These are phyloP conservation scores for Xylariaceae sp. DNA, from an alignment of 2,329 filamentous ascomycete genomes.

Conservation along the genomic window DNA sequence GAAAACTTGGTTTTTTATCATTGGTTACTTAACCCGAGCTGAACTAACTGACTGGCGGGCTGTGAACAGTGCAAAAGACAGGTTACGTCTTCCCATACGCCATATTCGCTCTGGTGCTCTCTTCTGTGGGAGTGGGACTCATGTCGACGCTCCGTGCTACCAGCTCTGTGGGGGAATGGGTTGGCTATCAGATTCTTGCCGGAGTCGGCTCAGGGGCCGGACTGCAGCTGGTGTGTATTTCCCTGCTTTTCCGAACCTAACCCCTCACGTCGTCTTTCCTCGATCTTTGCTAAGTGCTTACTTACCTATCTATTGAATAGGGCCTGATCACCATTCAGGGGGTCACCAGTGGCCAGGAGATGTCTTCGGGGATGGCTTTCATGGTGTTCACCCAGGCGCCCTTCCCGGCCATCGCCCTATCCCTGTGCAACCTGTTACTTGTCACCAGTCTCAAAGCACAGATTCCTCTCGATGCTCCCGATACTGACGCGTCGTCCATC, in stretches of 20 bases:
- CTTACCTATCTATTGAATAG: too few relatives aligned
- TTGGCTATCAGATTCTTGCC: conserved; percentile 10
- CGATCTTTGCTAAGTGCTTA: too few relatives aligned
- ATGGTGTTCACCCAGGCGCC: conserved; percentile 11
- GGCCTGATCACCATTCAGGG: not conserved
- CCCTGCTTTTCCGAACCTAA: not conserved
- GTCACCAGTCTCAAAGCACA: conserved; percentile 29
- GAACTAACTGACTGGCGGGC: too few relatives aligned
- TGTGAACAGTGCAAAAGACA: conserved; percentile 10
- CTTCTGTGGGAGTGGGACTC: conserved; percentile 9
- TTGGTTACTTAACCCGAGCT: too few relatives aligned
- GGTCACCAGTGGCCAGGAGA: conserved; percentile 2
- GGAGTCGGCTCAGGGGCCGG: conserved; percentile 11
- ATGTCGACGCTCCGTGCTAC: conserved; percentile 8
- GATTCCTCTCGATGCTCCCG: conserved; percentile 28
- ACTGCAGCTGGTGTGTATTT: conserved; percentile 6
- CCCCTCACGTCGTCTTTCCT: not conserved
- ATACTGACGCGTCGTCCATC: conserved; percentile 28
- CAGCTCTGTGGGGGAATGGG: conserved; percentile 7
- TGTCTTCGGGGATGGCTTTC: conserved; percentile 9
- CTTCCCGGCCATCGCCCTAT: conserved; percentile 9
- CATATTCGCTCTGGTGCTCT: conserved; percentile 1
- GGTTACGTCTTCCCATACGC: conserved; percentile 13
- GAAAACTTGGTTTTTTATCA: too few relatives aligned
- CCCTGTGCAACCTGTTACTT: conserved; percentile 24